Percentiles rank a stretch among this genome's conserved stretches.
phyloP scores from a whole-genome alignment of 164 flowering plant species.

The Liriodendron chinense region DNA sequence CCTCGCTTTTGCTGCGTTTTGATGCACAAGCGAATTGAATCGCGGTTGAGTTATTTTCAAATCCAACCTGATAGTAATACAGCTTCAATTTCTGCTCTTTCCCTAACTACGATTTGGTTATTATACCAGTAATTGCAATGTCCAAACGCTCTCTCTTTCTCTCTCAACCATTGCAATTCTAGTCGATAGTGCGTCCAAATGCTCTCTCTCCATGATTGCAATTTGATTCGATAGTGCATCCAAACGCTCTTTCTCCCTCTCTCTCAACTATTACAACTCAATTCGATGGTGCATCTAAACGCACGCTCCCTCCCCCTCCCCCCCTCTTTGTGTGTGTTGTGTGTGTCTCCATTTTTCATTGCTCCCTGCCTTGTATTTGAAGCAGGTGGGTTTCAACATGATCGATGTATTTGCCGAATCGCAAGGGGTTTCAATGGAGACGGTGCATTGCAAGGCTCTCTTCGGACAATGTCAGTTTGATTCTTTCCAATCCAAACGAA shows the following conservation, averaged over 20 bases:
- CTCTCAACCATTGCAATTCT: too few relatives aligned
- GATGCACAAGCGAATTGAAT: too few relatives aligned
- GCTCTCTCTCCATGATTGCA: too few relatives aligned
- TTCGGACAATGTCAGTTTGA: conserved; percentile 68
- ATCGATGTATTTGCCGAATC: conserved; percentile 80
- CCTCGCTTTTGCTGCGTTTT: background rate
- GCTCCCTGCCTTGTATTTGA: background rate
- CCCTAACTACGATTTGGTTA: too few relatives aligned
- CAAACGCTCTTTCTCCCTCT: too few relatives aligned
- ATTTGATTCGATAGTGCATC: too few relatives aligned
- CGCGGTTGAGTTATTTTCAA: background rate
- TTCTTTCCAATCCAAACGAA: background rate
- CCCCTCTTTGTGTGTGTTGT: background rate
- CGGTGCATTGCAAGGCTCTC: conserved; percentile 73
- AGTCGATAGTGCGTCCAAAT: too few relatives aligned
- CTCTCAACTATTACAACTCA: too few relatives aligned
- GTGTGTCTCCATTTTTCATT: background rate
- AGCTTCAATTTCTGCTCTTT: background rate
- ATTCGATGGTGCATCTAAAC: too few relatives aligned
- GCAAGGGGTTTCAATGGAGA: conserved; percentile 55
- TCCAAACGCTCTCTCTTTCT: background rate
- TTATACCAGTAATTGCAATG: too few relatives aligned
- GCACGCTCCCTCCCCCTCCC: background rate
- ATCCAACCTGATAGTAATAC: background rate
- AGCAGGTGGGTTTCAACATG: conserved; percentile 90